These are phyloP conservation scores for Petunia hybrid DNA, from an alignment of 305 asterid species.

Conservation along the genomic window DNA sequence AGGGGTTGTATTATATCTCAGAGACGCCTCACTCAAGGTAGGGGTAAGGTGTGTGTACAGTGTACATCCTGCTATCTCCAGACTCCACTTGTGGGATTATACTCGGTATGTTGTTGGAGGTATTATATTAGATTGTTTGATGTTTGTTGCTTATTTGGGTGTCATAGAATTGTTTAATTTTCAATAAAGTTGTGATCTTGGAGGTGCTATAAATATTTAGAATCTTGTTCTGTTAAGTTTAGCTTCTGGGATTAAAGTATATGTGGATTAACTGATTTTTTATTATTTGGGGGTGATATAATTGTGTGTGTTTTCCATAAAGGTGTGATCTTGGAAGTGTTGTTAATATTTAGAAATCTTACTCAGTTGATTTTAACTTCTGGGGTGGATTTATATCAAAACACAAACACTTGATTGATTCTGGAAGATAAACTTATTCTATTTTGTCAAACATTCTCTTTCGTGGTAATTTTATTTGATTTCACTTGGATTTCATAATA, in stretches of 20 bases:
- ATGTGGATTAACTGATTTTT: background rate
- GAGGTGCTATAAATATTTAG: background rate
- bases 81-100: too few species aligned
- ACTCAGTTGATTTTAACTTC: background rate
- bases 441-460: too few species aligned
- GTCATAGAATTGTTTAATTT: background rate
- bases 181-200: slow-evolving; percentile 12
- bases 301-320: background rate
- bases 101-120: too few species aligned
- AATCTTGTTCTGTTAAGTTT: background rate
- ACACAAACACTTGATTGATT: too few species aligned
- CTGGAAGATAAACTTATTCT: too few species aligned
- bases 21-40: too few species aligned
- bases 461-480: too few species aligned
- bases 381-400: background rate
- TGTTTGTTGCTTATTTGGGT: background rate
- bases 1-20: background rate
- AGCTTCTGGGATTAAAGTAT: background rate
- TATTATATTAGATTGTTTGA: background rate
- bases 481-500: too few species aligned
- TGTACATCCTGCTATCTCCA: too few species aligned
- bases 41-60: too few species aligned
- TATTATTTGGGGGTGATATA: background rate
- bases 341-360: background rate
- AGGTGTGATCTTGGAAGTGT: slow-evolving; percentile 26